Evolutionary conservation across 257 asterid genomes (phyloP).

Genomic region (Verbena officinalis): DNA sequence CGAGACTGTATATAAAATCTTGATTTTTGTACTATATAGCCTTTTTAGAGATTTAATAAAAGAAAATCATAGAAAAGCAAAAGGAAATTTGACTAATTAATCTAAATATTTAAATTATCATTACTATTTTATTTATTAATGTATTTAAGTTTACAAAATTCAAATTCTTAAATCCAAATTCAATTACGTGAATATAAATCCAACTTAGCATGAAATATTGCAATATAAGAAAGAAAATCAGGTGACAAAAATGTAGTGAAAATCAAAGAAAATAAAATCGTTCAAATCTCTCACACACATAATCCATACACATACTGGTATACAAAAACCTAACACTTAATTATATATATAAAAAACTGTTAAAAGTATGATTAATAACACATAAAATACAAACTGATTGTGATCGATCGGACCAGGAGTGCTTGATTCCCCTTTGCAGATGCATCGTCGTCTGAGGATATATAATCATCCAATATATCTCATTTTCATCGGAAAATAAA

Average conservation of each 20-base stretch:
- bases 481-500: not conserved
- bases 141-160: too few species aligned
- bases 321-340: not conserved
- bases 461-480: constrained; percentile 12
- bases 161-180: too few species aligned
- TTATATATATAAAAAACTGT: not conserved
- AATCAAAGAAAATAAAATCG: not conserved
- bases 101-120: too few species aligned
- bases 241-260: not conserved
- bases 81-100: not conserved
- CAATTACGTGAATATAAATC: too few species aligned
- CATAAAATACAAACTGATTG: not conserved
- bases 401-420: constrained; percentile 58
- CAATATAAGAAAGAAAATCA: constrained; percentile 1
- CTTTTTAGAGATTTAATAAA: not conserved
- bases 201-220: too few species aligned
- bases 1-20: not conserved
- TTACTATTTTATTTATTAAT: too few species aligned
- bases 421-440: constrained; percentile 58
- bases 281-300: constrained; percentile 1
- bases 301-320: not conserved
- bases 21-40: not conserved
- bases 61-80: not conserved
- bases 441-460: not conserved
- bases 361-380: not conserved